Evolutionary conservation across 2,329 filamentous ascomycete species (phyloP), one percentile per base, ranked within the genome.

Genomic region (Fusarium sororula): DNA sequence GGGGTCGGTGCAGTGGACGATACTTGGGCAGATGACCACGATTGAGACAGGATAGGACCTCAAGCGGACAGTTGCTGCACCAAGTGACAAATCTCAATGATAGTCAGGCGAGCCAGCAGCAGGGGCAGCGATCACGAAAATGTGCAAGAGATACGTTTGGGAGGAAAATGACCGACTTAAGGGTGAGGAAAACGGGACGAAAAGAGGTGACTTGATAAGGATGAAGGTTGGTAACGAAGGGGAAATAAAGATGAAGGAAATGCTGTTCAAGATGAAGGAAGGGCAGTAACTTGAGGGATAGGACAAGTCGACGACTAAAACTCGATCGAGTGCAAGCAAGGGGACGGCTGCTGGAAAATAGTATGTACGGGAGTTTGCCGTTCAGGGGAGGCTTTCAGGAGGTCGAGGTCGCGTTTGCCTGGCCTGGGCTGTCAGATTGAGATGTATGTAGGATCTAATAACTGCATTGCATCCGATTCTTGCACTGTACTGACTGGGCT

Each of bases 101-200:
- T n/a, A 56, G 75, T 77, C 75, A 77, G 67, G 64, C 64, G 71
- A 73, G 65, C 60, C 56, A 57, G 38, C 54, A 53, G 61, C 68
- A 63, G 60, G 56, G 62, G 60, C 68, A 73, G 63, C 45, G 50
- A 60, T 62, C n/a, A 62, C 42, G 30, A 57, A 35, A 66, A 57
- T 54, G 38, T 48, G 62, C 53, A 55, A 62, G 66, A 51, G 66
- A 59, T 62, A 62, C 57, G 68, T 41, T 9, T 55, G 54, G 22
- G 12, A 15, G 15, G 13, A 37, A 69, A 73, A 76, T 48, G 76
- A 78, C 71, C 68, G 77, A 78, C 75, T 78, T 51, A 51, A 60
- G 64, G 68, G 66, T 76, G 59, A 75, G 67, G 37, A 56, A 56
- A 51, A 32, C 42, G 53, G 58, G 47, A 55, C 58, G 22, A 63